Evolutionary conservation across 2,329 filamentous ascomycete species (phyloP), one percentile per base, ranked within the genome.

Genomic region (Pseudogymnoascus sp.): DNA sequence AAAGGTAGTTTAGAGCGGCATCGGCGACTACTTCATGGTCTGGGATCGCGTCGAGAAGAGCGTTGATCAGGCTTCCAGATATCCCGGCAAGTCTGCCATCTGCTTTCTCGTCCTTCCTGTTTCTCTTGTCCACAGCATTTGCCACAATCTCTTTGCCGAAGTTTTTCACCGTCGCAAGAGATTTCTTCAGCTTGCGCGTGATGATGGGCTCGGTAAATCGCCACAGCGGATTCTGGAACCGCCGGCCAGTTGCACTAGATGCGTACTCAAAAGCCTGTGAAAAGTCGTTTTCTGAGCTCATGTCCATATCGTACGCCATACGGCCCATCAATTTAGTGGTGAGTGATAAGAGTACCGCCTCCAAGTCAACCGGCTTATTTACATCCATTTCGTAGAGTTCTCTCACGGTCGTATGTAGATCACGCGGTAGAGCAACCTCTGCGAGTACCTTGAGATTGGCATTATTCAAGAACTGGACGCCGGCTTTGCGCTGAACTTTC

Each of bases 291-390:
- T 81, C 77, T 58, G 82, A 78, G 68, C 84, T 82, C 77, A 88
- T 86, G 66, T 88, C 84, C 83, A 87, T 87, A 69, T 85, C 82
- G 67, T 88, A 88, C 12, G 85, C 85, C 82, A 87, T 85, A 64
- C 80, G 79, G n/a, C 85, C 85, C 82, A 88, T 87, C 23, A 88
- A 69, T 63, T 84, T 79, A 22, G 84, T 87, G 1, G 85, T 88
- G 52, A 88, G 79, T 69, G 87, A 84, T 61, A 85, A 82, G 52
- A 87, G 81, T 1, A 84, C 74, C n/a, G 74, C 75, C 67, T 87
- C 83, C 58, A 88, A 71, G 68, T 88, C 83, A 1, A 86, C 73
- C 0, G 64, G 68, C 1, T 70, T 52, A 5, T 45, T 28, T 12
- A 38, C 68, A 0, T 70, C 69, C 1, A 67, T 71, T 0, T 66